Evolutionary conservation across 2,329 filamentous ascomycete species (phyloP), one percentile per base, ranked within the genome.

Genomic region (Stemphylium beticola): DNA sequence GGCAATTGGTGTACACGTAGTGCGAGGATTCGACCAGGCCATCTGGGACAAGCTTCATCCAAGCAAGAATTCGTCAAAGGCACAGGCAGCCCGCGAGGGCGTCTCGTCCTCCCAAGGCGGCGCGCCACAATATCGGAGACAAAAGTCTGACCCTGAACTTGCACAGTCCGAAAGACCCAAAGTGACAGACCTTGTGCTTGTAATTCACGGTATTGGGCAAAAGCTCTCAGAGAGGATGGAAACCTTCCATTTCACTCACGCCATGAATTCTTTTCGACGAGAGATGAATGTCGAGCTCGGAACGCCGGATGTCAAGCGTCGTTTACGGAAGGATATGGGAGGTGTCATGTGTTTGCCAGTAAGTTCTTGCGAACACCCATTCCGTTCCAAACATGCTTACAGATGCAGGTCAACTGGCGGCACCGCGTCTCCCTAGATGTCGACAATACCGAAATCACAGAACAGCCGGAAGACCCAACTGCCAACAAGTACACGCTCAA

Each of bases 241-340:
- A 74, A 96, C 92, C 65, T 99, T 93, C 67, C 92, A 98, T 74
- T 99, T 99, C 67, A 99, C 95, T 0, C 93, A 98, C 73, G 91
- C 92, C 4, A 93, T 98, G 72, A 98, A 96, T 69, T 85, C 88
- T 0, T 95, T 99, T 64, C 87, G 95, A 11, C 85, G 93, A 55
- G 87, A 91, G 17, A 85, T 98, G 52, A 96, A 96, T 62, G 81
- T 93, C 44, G 93, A 99, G 71, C 82, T 96, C 34, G 85, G 85
- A 26, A 90, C 83, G 31, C 85, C 89, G 2, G 81, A 83, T 8
- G 88, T 97, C n/a, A 91, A 87, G 72, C 82, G 85, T 0, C 84
- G 92, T 49, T 81, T 97, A 15, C 86, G 92, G 1, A 81, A 87
- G 17, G 87, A 86, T n/a, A 87, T 93, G 69, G 91, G 92, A 22